Conservation (phyloP, 164 flowering plant species). For the Kingdonia uniflora region DNA sequence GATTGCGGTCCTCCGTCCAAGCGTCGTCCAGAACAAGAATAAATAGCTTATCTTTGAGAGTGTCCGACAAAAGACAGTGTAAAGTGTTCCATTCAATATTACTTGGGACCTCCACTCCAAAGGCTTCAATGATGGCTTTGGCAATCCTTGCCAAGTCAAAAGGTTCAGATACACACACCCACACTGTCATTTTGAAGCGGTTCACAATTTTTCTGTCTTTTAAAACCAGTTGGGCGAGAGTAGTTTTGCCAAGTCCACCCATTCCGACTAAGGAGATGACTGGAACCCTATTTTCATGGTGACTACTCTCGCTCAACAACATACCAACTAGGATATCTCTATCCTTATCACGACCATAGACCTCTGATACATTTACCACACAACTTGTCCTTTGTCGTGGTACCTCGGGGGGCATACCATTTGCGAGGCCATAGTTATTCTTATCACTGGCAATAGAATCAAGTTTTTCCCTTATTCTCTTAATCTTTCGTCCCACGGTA, state of each 20-base stretch:
- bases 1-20: constrained; percentile 4
- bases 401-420: too few species aligned
- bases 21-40: constrained; percentile 10
- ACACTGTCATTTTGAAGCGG: background rate
- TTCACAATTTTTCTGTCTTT: background rate
- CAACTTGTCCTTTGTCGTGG: too few species aligned
- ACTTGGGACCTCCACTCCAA: background rate
- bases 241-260: background rate
- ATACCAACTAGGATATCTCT: too few species aligned
- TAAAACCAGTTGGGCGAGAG: background rate
- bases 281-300: background rate
- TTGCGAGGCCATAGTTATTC: too few species aligned
- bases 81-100: background rate
- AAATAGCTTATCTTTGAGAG: background rate
- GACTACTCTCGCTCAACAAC: too few species aligned
- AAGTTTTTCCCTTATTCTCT: too few species aligned
- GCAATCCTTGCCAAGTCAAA: background rate
- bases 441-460: too few species aligned
- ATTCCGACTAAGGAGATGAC: background rate
- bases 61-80: background rate
- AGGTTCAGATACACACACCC: background rate
- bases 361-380: too few species aligned
- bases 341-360: too few species aligned
- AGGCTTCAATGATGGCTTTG: background rate
- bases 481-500: too few species aligned